phyloP scores from a whole-genome alignment of 345 rosid species.

The Lepidium aucheri region DNA sequence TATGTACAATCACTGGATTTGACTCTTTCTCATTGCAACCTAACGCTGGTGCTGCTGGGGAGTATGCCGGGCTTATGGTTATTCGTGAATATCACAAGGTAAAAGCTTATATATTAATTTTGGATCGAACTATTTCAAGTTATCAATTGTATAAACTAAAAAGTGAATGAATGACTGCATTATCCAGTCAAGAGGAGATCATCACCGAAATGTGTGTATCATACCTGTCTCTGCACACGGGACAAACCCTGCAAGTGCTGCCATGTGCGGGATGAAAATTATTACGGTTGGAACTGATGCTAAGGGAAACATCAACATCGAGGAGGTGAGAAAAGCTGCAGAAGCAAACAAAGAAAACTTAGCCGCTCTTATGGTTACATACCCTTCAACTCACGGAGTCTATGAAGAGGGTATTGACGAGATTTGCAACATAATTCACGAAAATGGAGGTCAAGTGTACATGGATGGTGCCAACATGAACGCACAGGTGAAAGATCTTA shows the following conservation, averaged over 20 bases:
- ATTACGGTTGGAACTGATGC: constrained; percentile 92
- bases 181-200: constrained; percentile 86
- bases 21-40: constrained; percentile 99
- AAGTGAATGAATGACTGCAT: constrained; percentile 19
- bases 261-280: constrained; percentile 99
- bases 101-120: constrained; percentile 9
- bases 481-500: constrained; percentile 83
- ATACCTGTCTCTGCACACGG: constrained; percentile 99
- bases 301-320: constrained; percentile 94
- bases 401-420: constrained; percentile 96
- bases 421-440: constrained; percentile 89
- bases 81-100: constrained; percentile 96
- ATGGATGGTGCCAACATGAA: constrained; percentile 99
- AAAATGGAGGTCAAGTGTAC: constrained; percentile 97
- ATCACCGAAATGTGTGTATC: constrained; percentile 93
- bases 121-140: background rate
- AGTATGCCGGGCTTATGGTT: constrained; percentile 99
- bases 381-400: constrained; percentile 97
- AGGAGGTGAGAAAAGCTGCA: constrained; percentile 83
- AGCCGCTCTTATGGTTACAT: constrained; percentile 94
- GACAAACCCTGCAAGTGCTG: constrained; percentile 99
- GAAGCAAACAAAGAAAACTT: constrained; percentile 82
- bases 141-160: background rate
- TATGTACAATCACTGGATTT: constrained; percentile 91
- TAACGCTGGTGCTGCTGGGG: constrained; percentile 98